A percentile compares a stretch with the other conserved stretches of the same genome.
Evolutionary conservation across 1,284 basidiomycete species (phyloP).

Genomic region (Sporisorium exsertum): DNA sequence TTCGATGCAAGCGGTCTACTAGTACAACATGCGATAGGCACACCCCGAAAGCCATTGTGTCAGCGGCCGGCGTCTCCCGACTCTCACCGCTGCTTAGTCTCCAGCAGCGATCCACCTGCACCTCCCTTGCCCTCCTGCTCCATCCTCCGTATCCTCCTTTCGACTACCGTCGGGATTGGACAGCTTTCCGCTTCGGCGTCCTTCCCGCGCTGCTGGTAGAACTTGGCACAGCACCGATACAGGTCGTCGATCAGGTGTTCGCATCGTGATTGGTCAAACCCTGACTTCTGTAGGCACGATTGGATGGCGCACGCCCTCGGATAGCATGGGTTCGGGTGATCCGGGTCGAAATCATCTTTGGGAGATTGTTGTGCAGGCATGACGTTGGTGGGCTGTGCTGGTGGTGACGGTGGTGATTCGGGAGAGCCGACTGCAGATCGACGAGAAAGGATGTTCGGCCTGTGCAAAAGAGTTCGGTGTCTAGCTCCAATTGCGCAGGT

Average conservation of each 20-base stretch:
- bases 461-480: background rate
- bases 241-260: slow-evolving; percentile 60
- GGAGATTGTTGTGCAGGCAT: slow-evolving; percentile 16
- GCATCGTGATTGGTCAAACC: slow-evolving; percentile 64
- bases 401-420: background rate
- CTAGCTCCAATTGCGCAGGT: background rate
- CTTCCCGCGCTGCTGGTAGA: slow-evolving; percentile 56
- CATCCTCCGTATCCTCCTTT: slow-evolving; percentile 49
- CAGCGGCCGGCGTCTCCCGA: background rate
- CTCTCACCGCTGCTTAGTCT: slow-evolving; percentile 25
- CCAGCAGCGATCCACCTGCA: slow-evolving; percentile 38
- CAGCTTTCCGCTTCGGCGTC: slow-evolving; percentile 60
- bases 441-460: background rate
- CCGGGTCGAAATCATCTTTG: slow-evolving; percentile 32
- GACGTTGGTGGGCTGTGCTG: background rate
- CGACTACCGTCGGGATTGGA: slow-evolving; percentile 57
- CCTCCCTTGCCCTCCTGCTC: slow-evolving; percentile 49
- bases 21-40: background rate
- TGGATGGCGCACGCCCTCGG: slow-evolving; percentile 64
- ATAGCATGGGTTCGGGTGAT: slow-evolving; percentile 61
- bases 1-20: background rate
- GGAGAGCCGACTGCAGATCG: background rate
- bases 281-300: slow-evolving; percentile 59
- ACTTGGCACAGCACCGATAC: slow-evolving; percentile 63
- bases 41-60: background rate